Evolutionary conservation across 192 early-diverging fungal genomes (phyloP), one percentile per base, ranked within the genome.

Genomic region (Coemansia sp.): DNA sequence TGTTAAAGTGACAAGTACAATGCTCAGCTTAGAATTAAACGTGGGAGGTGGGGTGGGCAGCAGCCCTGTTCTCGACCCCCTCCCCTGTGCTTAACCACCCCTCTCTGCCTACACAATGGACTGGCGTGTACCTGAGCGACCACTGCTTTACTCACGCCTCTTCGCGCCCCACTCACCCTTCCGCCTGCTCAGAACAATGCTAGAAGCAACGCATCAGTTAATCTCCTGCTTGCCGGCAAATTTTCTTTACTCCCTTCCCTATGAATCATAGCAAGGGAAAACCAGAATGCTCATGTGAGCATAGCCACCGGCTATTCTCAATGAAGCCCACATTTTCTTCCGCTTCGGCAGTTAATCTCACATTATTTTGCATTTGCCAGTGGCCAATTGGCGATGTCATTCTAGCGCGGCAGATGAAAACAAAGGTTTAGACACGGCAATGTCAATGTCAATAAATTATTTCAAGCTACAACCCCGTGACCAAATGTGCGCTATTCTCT

Each of bases 11-110:
- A 34, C 59, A 32, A 21, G 34, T 25, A 71, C 69, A 71, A 71
- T 71, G 69, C 39, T 31, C 36, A 48, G 51, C 45, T 64, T 60
- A 55, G 55, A 32, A 45, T 60, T 53, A 53, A 64, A 71, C 69
- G 69, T 71, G 69, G 69, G 69, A 71, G 69, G 17, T 39, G 31
- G 19, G 31, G 34, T 32, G 34, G 69, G 63, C 15, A 14, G 15
- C 42, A 45, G 17, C 48, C 69, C 59, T 63, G 38, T 64, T 25
- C 15, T 45, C 34, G 45, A 53, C 23, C 57, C 50, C 59, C 67
- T 36, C 68, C 29, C 69, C 51, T n/a, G 25, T 29, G 17, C 19
- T 11, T 48, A 61, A 63, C 46, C 62, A 46, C 61, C 38, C 31
- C 61, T 34, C 23, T 11, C 31, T 31, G 29, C 27, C 62, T 39